Evolutionary conservation across 192 early-diverging fungal species (phyloP).

Genomic region (Paraglomus brasilianum): DNA sequence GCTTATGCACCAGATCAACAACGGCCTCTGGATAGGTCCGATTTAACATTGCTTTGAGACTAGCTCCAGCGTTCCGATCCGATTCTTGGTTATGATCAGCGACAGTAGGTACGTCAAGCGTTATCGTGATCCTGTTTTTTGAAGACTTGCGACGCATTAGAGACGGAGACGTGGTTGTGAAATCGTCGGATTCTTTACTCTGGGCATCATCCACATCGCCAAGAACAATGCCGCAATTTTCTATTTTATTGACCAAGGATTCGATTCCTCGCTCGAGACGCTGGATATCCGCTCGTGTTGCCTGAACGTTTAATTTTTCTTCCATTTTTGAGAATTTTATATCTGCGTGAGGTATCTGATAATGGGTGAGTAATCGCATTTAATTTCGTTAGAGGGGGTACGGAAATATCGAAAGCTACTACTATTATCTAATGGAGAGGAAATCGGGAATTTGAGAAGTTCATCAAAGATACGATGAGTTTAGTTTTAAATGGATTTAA

Average conservation of each 20-base stretch:
- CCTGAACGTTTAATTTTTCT: no score
- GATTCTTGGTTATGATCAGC: background rate
- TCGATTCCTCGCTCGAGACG: slow-evolving; percentile 14
- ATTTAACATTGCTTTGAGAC: background rate
- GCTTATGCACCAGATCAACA: slow-evolving; percentile 26
- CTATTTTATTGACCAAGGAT: background rate
- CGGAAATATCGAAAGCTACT: no score
- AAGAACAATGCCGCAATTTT: background rate
- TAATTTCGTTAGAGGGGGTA: no score
- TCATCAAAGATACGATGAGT: no score
- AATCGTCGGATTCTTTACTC: background rate
- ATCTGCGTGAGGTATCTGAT: no score
- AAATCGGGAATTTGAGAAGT: no score
- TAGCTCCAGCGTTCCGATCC: background rate
- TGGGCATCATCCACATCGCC: background rate
- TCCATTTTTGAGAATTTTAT: no score
- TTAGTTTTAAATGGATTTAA: no score
- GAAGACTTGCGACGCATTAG: no score
- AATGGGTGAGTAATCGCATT: no score
- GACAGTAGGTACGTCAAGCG: slow-evolving; percentile 18
- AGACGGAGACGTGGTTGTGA: no score
- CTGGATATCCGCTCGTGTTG: background rate
- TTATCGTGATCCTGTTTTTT: background rate
- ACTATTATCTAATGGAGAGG: no score
- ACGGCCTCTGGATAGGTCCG: slow-evolving; percentile 24